Evolutionary conservation across 495 filamentous ascomycete genomes (phyloP).

Genomic region (Monascus purpureus): DNA sequence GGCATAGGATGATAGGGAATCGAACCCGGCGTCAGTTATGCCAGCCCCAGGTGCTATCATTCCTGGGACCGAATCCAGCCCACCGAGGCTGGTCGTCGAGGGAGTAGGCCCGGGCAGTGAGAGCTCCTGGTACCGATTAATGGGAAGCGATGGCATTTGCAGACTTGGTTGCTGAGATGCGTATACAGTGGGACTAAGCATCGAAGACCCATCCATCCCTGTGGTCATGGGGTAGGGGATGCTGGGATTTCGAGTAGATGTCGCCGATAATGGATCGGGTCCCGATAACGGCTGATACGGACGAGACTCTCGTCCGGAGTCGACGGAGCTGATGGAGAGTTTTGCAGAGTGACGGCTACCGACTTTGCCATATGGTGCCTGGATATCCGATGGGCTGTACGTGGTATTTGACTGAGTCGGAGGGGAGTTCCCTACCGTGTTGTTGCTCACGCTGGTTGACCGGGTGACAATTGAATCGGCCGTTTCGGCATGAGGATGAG

Average conservation of each 20-base stretch:
- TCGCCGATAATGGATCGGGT: background rate
- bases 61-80: constrained; percentile 20
- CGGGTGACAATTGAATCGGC: constrained; percentile 5
- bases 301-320: constrained; percentile 5
- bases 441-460: constrained; percentile 6
- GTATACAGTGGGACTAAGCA: constrained; percentile 11
- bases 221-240: constrained; percentile 15
- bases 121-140: constrained; percentile 19
- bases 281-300: constrained; percentile 5
- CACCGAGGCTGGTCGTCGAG: constrained; percentile 5
- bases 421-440: constrained; percentile 7
- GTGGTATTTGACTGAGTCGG: constrained; percentile 4
- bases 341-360: constrained; percentile 4
- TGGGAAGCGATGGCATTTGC: constrained; percentile 5
- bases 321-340: constrained; percentile 6
- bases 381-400: constrained; percentile 9
- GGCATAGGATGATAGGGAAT: constrained; percentile 52
- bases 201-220: constrained; percentile 11
- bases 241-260: constrained; percentile 3
- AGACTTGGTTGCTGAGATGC: constrained; percentile 9
- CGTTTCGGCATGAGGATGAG: constrained; percentile 6
- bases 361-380: constrained; percentile 2
- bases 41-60: constrained; percentile 19
- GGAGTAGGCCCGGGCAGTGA: constrained; percentile 8
- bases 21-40: constrained; percentile 34